A percentile compares a stretch with the other conserved stretches of the same genome.
These are phyloP conservation scores for Epichloe glyceriae DNA, from an alignment of 2,329 filamentous ascomycete genomes.

Conservation along the genomic window DNA sequence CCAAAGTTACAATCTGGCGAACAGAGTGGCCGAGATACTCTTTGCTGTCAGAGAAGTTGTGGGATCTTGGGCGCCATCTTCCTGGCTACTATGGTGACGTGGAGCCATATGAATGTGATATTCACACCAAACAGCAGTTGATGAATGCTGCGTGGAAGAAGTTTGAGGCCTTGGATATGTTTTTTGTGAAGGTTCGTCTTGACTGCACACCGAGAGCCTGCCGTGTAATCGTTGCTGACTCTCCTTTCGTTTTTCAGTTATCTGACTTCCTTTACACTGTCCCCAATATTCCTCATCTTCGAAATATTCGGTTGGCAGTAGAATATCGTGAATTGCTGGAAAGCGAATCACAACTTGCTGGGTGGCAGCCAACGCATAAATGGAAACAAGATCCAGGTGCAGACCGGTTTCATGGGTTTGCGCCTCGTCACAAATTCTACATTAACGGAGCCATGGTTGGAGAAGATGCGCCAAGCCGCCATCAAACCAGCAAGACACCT, in stretches of 20 bases:
- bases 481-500: conserved; percentile 37
- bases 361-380: conserved; percentile 32
- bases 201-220: neutral
- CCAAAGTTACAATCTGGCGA: conserved; percentile 47
- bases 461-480: conserved; percentile 35
- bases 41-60: conserved; percentile 35
- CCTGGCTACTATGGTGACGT: conserved; percentile 36
- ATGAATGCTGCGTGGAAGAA: conserved; percentile 36
- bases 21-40: conserved; percentile 44
- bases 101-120: conserved; percentile 30
- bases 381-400: conserved; percentile 47
- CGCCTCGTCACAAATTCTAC: conserved; percentile 45
- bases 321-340: conserved; percentile 48
- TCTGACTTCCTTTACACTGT: conserved; percentile 49
- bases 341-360: conserved; percentile 30
- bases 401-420: conserved; percentile 37
- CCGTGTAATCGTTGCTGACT: conserved; percentile 5
- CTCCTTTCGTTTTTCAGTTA: conserved; percentile 24
- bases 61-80: conserved; percentile 40
- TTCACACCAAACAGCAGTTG: conserved; percentile 31
- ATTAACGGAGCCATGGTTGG: conserved; percentile 40
- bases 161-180: conserved; percentile 47
- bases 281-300: conserved; percentile 45
- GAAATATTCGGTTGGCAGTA: conserved; percentile 40
- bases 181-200: conserved; percentile 48